Percentiles rank a stretch among this genome's conserved stretches.
Evolutionary conservation across 2,329 filamentous ascomycete species (phyloP).

Genomic region (Colletotrichum trifolii): DNA sequence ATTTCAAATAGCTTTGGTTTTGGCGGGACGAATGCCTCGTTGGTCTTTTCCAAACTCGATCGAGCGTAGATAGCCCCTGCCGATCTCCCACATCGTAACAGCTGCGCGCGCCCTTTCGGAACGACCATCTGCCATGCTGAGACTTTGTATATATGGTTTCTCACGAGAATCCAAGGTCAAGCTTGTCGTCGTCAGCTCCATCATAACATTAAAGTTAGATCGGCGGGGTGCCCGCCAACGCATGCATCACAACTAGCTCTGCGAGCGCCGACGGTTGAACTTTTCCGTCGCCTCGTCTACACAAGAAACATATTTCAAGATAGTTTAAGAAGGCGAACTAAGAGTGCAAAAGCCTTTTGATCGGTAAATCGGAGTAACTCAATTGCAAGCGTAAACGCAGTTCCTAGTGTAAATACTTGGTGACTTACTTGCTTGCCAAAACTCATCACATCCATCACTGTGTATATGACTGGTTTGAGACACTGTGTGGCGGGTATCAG

Average conservation of each 20-base stretch:
- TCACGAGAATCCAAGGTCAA: conserved; percentile 1
- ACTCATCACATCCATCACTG: too few species aligned
- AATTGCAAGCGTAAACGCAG: too few species aligned
- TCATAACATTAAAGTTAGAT: not conserved
- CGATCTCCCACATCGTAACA: not conserved
- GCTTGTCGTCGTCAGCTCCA: conserved; percentile 4
- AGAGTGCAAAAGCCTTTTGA: too few species aligned
- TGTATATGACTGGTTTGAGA: too few species aligned
- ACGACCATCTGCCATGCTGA: not conserved
- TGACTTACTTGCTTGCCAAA: too few species aligned
- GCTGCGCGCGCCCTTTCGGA: not conserved
- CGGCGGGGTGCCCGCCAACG: not conserved
- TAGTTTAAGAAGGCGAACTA: too few species aligned
- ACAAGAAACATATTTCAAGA: too few species aligned
- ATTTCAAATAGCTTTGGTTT: conserved; percentile 98
- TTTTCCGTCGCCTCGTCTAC: too few species aligned
- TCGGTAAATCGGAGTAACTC: too few species aligned
- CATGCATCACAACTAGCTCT: too few species aligned
- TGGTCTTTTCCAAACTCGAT: conserved; percentile 73
- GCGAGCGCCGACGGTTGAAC: too few species aligned
- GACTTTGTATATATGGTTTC: not conserved
- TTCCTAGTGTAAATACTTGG: too few species aligned
- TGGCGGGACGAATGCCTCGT: conserved; percentile 91
- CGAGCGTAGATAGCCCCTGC: not conserved
- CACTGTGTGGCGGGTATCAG: not conserved